Evolutionary conservation across 2,329 filamentous ascomycete species (phyloP).

Genomic region (Fusarium sororula): DNA sequence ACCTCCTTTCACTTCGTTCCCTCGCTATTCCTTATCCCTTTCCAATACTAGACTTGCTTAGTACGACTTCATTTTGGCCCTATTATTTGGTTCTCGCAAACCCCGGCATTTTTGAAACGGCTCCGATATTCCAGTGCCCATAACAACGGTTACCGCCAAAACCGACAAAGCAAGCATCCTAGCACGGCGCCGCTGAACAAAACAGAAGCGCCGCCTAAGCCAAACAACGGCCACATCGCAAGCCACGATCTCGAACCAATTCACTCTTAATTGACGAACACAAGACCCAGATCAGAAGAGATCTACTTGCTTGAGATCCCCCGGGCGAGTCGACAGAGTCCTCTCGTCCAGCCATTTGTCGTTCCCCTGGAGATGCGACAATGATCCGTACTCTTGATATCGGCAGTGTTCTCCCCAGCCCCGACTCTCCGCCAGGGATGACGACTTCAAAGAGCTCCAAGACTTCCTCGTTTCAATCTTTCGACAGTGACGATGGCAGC

Average conservation of each 20-base stretch:
- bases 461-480: slow-evolving; percentile 86
- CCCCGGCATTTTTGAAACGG: slow-evolving; percentile 43
- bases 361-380: slow-evolving; percentile 44
- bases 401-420: slow-evolving; percentile 45
- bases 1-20: slow-evolving; percentile 31
- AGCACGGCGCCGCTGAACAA: slow-evolving; percentile 28
- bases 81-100: slow-evolving; percentile 31
- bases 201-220: slow-evolving; percentile 28
- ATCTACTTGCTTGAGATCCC: neutral
- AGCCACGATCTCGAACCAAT: slow-evolving; percentile 8
- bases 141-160: slow-evolving; percentile 35
- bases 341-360: slow-evolving; percentile 20
- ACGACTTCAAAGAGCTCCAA: slow-evolving; percentile 88
- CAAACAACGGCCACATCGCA: slow-evolving; percentile 15
- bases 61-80: slow-evolving; percentile 30
- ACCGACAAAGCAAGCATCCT: slow-evolving; percentile 13
- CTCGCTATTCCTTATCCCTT: slow-evolving; percentile 35
- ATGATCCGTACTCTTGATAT: slow-evolving; percentile 49
- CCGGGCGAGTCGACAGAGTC: slow-evolving; percentile 22
- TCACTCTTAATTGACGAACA: neutral
- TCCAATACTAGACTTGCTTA: slow-evolving; percentile 38
- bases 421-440: slow-evolving; percentile 65
- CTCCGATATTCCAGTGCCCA: slow-evolving; percentile 36
- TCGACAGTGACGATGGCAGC: slow-evolving; percentile 76
- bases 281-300: neutral